These are phyloP conservation scores for Triticum aestivum DNA, from an alignment of 176 grass and related monocot species.

Conservation along the genomic window IWGSC_CS_RefSeq_v2.1 NC_057802.1:104158814-104159313, in stretches of 20 bases:
- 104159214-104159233: not conserved
- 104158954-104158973: no score
- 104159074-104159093: constrained; percentile 2
- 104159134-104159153: not conserved
- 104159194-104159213: constrained; percentile 18
- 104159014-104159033: not conserved
- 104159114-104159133: constrained; percentile 7
- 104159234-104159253: not conserved
- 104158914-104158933: not conserved
- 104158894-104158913: not conserved
- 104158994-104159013: not conserved
- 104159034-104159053: constrained; percentile 10
- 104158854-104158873: constrained; percentile 17
- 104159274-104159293: not conserved
- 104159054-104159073: constrained; percentile 3
- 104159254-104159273: not conserved
- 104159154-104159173: not conserved
- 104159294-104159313: constrained; percentile 9
- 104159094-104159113: constrained; percentile 7
- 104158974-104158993: no score
- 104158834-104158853: constrained; percentile 9
- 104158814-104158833: not conserved
- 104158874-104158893: not conserved
- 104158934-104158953: no score
- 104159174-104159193: not conserved